These are phyloP conservation scores for Singerocomus rubriflavus DNA, from an alignment of 1,284 basidiomycete species.

Conservation along the genomic window DNA sequence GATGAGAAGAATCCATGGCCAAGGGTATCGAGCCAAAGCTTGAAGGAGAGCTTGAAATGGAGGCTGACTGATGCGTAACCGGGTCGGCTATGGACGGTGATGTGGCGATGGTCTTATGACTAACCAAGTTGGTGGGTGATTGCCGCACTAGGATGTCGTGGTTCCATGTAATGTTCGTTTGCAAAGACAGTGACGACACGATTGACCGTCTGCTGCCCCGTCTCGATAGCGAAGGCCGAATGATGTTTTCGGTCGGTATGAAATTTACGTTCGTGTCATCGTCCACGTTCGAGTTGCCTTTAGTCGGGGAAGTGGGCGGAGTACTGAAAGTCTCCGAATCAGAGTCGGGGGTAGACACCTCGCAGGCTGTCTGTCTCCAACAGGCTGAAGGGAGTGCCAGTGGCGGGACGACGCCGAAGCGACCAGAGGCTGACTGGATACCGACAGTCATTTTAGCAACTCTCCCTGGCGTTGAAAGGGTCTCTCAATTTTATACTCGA, in stretches of 20 bases:
- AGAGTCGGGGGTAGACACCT: constrained; percentile 22
- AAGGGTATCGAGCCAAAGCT: constrained; percentile 32
- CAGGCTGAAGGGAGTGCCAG: constrained; percentile 8
- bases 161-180: constrained; percentile 46
- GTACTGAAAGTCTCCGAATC: constrained; percentile 55
- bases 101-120: constrained; percentile 25
- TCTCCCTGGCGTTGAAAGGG: constrained; percentile 3
- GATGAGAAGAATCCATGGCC: constrained; percentile 30
- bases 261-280: constrained; percentile 30
- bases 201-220: constrained; percentile 42
- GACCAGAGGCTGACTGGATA: constrained; percentile 4
- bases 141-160: constrained; percentile 42
- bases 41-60: constrained; percentile 31
- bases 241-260: constrained; percentile 27
- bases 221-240: constrained; percentile 46
- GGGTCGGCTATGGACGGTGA: constrained; percentile 27
- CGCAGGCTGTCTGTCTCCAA: constrained; percentile 9
- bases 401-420: constrained; percentile 8
- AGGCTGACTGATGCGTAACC: constrained; percentile 20
- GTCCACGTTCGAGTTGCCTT: constrained; percentile 24
- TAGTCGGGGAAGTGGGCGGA: constrained; percentile 54
- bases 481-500: constrained; percentile 26
- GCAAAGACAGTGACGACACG: constrained; percentile 33
- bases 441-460: constrained; percentile 8
- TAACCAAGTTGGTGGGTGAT: constrained; percentile 22